Evolutionary conservation across 1,139 yeast genomes (phyloP).

Genomic region (Diutina neorugosa): DNA sequence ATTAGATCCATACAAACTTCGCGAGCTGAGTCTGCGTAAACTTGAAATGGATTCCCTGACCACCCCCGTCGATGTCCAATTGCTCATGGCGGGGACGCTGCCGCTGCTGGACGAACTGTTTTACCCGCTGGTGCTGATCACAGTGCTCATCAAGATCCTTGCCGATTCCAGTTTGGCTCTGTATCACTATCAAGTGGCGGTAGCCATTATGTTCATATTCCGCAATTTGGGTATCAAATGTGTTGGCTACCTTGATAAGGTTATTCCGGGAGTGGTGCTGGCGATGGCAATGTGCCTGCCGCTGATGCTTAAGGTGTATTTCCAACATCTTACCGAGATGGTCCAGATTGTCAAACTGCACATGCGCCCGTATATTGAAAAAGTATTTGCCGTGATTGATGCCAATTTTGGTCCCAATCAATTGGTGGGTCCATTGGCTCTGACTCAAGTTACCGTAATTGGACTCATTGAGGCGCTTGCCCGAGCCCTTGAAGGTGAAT

Average conservation of each 20-base stretch:
- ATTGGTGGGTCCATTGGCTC: neutral
- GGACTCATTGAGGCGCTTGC: constrained; percentile 77
- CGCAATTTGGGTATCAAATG: constrained; percentile 82
- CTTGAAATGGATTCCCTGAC: constrained; percentile 69
- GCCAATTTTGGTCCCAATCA: constrained; percentile 58
- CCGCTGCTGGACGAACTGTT: constrained; percentile 82
- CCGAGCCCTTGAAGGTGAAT: constrained; percentile 81
- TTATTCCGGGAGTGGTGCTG: constrained; percentile 74
- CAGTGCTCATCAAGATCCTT: constrained; percentile 68
- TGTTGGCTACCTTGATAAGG: constrained; percentile 74
- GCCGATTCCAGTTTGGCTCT: constrained; percentile 76
- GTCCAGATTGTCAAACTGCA: constrained; percentile 82
- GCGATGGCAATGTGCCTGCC: constrained; percentile 83
- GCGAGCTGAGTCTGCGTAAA: constrained; percentile 51
- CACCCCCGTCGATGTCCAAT: constrained; percentile 81
- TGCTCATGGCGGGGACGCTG: constrained; percentile 87
- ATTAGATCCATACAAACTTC: constrained; percentile 87
- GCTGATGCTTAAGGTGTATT: constrained; percentile 75
- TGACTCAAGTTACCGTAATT: constrained; percentile 58
- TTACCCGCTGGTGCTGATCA: constrained; percentile 90
- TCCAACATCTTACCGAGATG: constrained; percentile 76
- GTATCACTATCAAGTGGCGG: constrained; percentile 84
- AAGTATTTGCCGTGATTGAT: constrained; percentile 64
- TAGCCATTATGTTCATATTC: constrained; percentile 84
- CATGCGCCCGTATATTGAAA: constrained; percentile 68